These are phyloP conservation scores for Leccinum subrobustum DNA, from an alignment of 1,284 basidiomycete species.

Conservation along the genomic window DNA sequence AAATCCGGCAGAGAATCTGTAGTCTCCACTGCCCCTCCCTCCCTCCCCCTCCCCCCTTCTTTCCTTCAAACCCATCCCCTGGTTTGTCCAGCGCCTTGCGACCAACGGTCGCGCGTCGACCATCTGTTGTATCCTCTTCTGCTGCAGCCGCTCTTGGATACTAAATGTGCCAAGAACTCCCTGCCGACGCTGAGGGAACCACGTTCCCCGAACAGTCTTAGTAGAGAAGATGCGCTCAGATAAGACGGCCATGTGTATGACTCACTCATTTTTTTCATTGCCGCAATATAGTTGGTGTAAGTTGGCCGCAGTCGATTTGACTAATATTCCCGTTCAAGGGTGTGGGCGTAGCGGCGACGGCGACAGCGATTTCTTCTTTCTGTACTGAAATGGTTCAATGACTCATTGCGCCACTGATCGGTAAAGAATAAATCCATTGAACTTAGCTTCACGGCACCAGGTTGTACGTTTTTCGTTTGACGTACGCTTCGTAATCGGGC, in stretches of 20 bases:
- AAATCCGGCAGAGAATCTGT: conserved; percentile 25
- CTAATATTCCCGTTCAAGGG: conserved; percentile 8
- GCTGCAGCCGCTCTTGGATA: conserved; percentile 10
- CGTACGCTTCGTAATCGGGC: neutral
- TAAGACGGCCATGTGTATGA: neutral
- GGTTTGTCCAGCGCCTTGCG: conserved; percentile 35
- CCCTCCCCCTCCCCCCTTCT: conserved; percentile 29
- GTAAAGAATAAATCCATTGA: conserved; percentile 8
- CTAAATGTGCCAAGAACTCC: conserved; percentile 2
- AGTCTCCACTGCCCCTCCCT: conserved; percentile 15
- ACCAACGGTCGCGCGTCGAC: conserved; percentile 37
- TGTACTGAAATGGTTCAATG: neutral
- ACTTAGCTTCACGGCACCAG: neutral
- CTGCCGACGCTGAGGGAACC: neutral
- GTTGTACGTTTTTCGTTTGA: neutral
- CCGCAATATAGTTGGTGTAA: neutral
- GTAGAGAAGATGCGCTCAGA: neutral
- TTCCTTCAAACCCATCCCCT: conserved; percentile 21
- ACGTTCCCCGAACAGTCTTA: neutral
- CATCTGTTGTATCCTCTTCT: conserved; percentile 36
- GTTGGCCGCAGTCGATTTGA: neutral
- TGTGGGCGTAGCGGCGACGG: conserved; percentile 1
- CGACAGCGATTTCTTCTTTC: neutral
- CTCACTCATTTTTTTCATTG: neutral
- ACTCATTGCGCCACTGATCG: conserved; percentile 3